phyloP scores from a whole-genome alignment of 306 rosid genomes.

The Parietaria judaica region DNA sequence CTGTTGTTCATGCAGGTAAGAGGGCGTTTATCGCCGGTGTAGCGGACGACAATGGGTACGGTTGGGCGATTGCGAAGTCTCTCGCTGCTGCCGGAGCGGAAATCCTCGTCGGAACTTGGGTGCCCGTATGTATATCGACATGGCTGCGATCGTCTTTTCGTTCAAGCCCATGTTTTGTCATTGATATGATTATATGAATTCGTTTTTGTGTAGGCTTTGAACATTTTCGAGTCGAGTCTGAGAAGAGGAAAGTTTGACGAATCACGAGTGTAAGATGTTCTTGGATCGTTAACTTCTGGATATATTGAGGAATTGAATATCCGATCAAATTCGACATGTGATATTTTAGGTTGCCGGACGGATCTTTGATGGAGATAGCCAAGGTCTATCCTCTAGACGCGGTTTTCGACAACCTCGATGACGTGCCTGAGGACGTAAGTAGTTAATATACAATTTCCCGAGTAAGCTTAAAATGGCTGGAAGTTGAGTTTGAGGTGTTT shows the following conservation, averaged over 20 bases:
- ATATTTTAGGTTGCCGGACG: conserved; percentile 70
- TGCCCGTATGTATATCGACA: conserved; percentile 64
- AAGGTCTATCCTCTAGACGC: conserved; percentile 95
- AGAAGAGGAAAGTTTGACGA: conserved; percentile 91
- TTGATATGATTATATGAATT: conserved; percentile 8
- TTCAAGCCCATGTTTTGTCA: not conserved
- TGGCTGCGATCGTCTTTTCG: not conserved
- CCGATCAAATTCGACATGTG: conserved; percentile 17
- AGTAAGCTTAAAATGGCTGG: not conserved
- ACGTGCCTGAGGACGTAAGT: conserved; percentile 93
- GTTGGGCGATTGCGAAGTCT: conserved; percentile 99
- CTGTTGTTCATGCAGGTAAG: conserved; percentile 47
- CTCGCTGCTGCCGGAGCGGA: conserved; percentile 98
- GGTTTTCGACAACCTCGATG: conserved; percentile 75
- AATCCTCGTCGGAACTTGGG: conserved; percentile 98
- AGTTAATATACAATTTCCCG: conserved; percentile 8
- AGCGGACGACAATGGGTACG: conserved; percentile 94
- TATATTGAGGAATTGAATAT: conserved; percentile 8
- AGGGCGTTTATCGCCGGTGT: conserved; percentile 95
- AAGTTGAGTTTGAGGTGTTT: not conserved
- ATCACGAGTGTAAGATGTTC: conserved; percentile 55
- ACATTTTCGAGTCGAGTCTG: conserved; percentile 88
- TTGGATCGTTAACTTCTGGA: conserved; percentile 1
- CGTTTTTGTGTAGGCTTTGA: conserved; percentile 58
- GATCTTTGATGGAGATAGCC: conserved; percentile 81